phyloP scores from a whole-genome alignment of 192 early-diverging fungal genomes.

The Umbelopsis isabellina region DNA sequence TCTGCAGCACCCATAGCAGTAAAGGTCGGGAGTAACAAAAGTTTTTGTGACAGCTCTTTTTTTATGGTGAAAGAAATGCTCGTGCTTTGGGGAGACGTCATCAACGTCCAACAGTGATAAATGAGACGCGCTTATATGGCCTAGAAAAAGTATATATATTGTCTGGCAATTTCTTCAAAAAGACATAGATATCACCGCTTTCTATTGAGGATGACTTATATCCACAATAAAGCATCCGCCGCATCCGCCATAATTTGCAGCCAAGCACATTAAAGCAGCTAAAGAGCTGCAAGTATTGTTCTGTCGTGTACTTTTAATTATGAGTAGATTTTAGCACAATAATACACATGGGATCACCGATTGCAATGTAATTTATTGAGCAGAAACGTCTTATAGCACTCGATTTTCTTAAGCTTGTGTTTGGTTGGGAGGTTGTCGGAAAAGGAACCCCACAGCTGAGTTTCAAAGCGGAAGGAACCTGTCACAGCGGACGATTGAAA shows the following conservation, averaged over 20 bases:
- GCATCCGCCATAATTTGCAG: neutral
- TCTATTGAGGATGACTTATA: neutral
- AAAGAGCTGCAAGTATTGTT: neutral
- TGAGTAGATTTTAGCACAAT: too few species aligned
- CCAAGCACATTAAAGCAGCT: neutral
- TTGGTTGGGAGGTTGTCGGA: neutral
- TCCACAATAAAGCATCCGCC: neutral
- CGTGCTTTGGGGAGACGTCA: constrained; percentile 3
- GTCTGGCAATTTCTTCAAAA: neutral
- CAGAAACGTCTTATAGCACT: neutral
- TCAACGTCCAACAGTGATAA: neutral
- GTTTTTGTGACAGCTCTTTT: constrained; percentile 20
- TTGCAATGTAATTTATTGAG: neutral
- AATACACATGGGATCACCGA: neutral
- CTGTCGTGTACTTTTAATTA: too few species aligned
- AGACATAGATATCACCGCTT: too few species aligned
- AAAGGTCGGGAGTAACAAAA: constrained; percentile 3
- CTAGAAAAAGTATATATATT: neutral
- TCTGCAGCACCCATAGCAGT: constrained; percentile 25
- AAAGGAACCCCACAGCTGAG: constrained; percentile 17
- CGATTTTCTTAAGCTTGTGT: neutral
- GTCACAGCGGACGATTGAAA: neutral
- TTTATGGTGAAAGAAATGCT: neutral
- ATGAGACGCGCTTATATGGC: neutral
- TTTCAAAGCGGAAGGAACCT: constrained; percentile 1